These are phyloP conservation scores for Jatropha podagrica DNA, from an alignment of 441 rosid species.

Conservation along the genomic window DNA sequence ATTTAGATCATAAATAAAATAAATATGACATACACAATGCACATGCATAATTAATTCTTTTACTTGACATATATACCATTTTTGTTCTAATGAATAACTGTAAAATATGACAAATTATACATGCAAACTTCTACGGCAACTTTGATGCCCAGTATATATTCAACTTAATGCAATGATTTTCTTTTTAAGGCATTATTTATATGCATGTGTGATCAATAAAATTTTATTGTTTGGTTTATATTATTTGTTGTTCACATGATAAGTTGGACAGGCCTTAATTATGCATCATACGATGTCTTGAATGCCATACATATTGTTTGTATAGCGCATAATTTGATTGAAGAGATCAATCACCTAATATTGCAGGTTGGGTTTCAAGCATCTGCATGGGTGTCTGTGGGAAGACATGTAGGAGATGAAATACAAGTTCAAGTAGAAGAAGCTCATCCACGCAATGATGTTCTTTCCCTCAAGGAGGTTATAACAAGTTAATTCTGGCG, in stretches of 20 bases:
- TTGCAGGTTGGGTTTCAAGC: slow-evolving; percentile 85
- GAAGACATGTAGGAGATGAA: slow-evolving; percentile 80
- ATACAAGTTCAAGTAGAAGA: slow-evolving; percentile 73
- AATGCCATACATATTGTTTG: neutral
- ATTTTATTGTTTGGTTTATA: neutral
- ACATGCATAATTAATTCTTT: neutral
- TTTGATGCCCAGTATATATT: neutral
- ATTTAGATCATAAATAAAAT: neutral
- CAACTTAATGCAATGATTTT: neutral
- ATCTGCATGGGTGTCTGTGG: slow-evolving; percentile 76
- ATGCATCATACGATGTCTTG: neutral
- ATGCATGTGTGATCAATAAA: neutral
- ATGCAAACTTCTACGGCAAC: neutral
- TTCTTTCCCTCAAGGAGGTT: slow-evolving; percentile 65
- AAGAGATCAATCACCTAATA: slow-evolving; percentile 13
- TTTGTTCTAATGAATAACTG: neutral
- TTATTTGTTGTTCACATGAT: neutral
- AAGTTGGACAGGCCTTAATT: neutral
- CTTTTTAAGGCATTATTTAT: neutral
- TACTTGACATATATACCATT: neutral
- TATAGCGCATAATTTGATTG: neutral
- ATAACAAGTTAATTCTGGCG: slow-evolving; percentile 4
- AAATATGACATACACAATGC: neutral
- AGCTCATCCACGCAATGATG: slow-evolving; percentile 81
- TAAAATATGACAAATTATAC: neutral